Conservation (phyloP, 2,329 filamentous ascomycete genomes). For the Pseudogymnoascus sp. region DNA sequence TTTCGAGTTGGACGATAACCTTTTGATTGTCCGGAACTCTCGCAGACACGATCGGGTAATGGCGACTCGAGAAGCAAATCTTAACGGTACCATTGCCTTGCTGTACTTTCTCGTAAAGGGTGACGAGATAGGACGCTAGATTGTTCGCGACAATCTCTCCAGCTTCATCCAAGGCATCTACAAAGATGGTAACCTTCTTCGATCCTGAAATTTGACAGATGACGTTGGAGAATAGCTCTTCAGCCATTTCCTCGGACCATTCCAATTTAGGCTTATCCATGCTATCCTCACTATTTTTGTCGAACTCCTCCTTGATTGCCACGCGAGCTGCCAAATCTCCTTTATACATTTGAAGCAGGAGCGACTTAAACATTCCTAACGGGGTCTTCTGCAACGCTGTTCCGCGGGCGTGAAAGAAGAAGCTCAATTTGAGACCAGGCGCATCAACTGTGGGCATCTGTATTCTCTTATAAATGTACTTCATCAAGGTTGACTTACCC, state of each 20-base stretch:
- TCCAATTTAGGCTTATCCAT: neutral
- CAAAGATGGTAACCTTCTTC: slow-evolving; percentile 11
- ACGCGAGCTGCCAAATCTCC: neutral
- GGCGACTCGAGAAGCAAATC: slow-evolving; percentile 26
- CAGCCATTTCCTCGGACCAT: slow-evolving; percentile 19
- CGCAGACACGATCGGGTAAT: slow-evolving; percentile 18
- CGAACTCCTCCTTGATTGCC: neutral
- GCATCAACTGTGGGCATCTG: slow-evolving; percentile 21
- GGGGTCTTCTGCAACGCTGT: neutral
- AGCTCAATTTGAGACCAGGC: neutral
- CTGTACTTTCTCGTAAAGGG: slow-evolving; percentile 15
- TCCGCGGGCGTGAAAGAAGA: slow-evolving; percentile 11
- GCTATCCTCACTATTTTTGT: neutral
- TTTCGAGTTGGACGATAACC: neutral
- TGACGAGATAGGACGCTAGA: slow-evolving; percentile 20
- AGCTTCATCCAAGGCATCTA: slow-evolving; percentile 25
- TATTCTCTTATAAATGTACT: neutral
- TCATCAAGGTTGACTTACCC: slow-evolving; percentile 17
- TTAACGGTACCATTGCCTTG: slow-evolving; percentile 13
- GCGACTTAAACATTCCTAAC: neutral
- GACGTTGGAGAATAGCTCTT: slow-evolving; percentile 21
- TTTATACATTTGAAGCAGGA: neutral
- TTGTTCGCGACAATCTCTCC: slow-evolving; percentile 11
- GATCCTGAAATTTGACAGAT: slow-evolving; percentile 11
- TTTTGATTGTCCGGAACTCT: neutral